Base-by-base conservation (phyloP, 2,329 filamentous ascomycete species). In the Aspergillus fumigatus region DNA sequence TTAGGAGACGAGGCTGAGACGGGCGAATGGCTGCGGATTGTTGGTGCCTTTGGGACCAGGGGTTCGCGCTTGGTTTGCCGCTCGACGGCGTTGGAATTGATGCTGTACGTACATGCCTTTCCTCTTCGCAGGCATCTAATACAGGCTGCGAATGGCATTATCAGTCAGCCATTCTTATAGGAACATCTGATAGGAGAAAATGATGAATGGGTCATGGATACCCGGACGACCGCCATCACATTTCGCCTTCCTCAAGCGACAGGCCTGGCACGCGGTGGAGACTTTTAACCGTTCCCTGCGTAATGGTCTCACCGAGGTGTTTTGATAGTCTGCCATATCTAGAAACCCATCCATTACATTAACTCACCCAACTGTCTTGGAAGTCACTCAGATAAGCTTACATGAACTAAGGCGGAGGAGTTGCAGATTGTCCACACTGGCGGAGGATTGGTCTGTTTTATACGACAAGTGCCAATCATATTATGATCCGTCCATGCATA, bases 241-340 rank as follows among this genome's bases (percentile, higher is more conserved):
- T 58, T 64, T 64, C 10, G 48, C 27, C 51, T 64, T 64, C 14
- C 62, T 57, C 27, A 43, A 54, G 4, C 62, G 62, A 51, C 62
- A 64, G 10, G 50, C 45, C 29, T 61, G 55, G 48, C 62, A 64
- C 29, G 62, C 62, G 19, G n/a, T 60, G 17, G 57, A 50, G 48
- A 59, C 54, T 58, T 45, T 64, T 35, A 64, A 43, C 19, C 62
- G 59, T 14, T 54, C 53, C 19, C 58, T 53, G 40, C 55, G 58
- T 35, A 58, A 4, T 32, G 25, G 19, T 51, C 41, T 21, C 29
- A 11, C 14, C 4, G 4, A 1, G 9, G 1, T 11, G 3, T 11
- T 10, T 29, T 11, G 27, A 29, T 29, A 10, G 27, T 11, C 11
- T 11, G 9, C 11, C 27, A 29, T 29, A 29, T 29, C 10, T 1